Percentiles rank a stretch among this genome's conserved stretches.
These are phyloP conservation scores for Lecanicillium sp. DNA, from an alignment of 2,329 filamentous ascomycete genomes.

Conservation along the genomic window DNA sequence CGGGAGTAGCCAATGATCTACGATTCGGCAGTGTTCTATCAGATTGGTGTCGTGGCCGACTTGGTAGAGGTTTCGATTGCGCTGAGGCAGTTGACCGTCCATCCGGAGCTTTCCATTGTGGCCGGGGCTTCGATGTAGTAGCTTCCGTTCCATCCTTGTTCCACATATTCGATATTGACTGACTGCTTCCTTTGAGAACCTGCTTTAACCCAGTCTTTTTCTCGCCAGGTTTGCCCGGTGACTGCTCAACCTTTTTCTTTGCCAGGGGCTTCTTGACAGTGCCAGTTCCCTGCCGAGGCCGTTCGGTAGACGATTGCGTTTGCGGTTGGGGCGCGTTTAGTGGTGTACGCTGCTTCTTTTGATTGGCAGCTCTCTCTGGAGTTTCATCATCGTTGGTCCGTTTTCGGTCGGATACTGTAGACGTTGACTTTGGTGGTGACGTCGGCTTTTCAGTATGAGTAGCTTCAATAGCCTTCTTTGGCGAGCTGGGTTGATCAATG, in stretches of 20 bases:
- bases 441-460: neutral
- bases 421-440: neutral
- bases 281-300: conserved; percentile 11
- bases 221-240: conserved; percentile 22
- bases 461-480: neutral
- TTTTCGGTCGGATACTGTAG: neutral
- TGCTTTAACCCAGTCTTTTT: conserved; percentile 40
- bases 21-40: conserved; percentile 4
- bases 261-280: conserved; percentile 13
- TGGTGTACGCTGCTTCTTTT: conserved; percentile 36
- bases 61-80: conserved; percentile 10
- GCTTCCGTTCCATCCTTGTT: conserved; percentile 33
- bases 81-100: conserved; percentile 6
- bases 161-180: conserved; percentile 39
- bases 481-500: neutral
- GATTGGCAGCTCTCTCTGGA: conserved; percentile 26
- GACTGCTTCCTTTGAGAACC: conserved; percentile 41
- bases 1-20: conserved; percentile 14
- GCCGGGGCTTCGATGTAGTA: conserved; percentile 13
- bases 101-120: conserved; percentile 16
- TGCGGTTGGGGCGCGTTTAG: conserved; percentile 15
- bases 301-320: conserved; percentile 16
- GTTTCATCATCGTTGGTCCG: neutral
- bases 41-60: conserved; percentile 3
- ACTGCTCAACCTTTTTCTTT: conserved; percentile 8